Evolutionary conservation across 1,139 yeast species (phyloP), one percentile per base, ranked within the genome.

Genomic region (Lodderomyces margitis): DNA sequence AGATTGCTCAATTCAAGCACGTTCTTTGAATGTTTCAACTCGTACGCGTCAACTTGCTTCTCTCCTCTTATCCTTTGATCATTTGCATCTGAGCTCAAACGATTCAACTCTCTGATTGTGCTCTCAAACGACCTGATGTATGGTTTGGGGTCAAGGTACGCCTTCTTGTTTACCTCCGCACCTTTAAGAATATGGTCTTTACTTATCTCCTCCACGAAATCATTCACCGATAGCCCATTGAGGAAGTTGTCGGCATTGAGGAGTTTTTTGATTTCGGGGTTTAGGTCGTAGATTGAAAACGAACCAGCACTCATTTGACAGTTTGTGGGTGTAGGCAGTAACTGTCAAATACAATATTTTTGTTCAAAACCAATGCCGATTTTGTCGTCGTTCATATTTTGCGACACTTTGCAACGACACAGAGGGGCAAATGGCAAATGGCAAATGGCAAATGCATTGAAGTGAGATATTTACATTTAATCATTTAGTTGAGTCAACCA

Each of bases 41-140:
- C 95, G 46, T 74, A 77, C n/a, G 71, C 67, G 8, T 77, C 74
- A 0, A 84, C 89, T 21, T 78, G 80, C 25, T 65, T 66, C 37
- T 77, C 84, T 23, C 81, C 68, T 12, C 62, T 64, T 1, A 61
- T 64, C 47, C 78, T 80, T 44, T 71, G 73, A 10, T 61, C 58
- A 6, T 66, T 59, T 2, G 89, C 80, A 38, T 81, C 81, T 1
- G 70, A 70, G 39, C 74, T 74, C 36, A 89, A 62, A 39, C 71
- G 71, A 52, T 81, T 78, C 48, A 88, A 66, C 56, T 87, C 94
- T 41, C 81, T 73, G 36, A 89, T 67, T 1, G 94, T 88, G 2
- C 92, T 81, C 61, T 91, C 98, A 61, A 92, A 91, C 0, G 96
- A 87, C 54, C 96, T 77, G 41, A 92, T 92, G 58, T 87, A 91